phyloP scores from a whole-genome alignment of 176 grass and related monocot genomes.

The Lolium multiflorum region DNA sequence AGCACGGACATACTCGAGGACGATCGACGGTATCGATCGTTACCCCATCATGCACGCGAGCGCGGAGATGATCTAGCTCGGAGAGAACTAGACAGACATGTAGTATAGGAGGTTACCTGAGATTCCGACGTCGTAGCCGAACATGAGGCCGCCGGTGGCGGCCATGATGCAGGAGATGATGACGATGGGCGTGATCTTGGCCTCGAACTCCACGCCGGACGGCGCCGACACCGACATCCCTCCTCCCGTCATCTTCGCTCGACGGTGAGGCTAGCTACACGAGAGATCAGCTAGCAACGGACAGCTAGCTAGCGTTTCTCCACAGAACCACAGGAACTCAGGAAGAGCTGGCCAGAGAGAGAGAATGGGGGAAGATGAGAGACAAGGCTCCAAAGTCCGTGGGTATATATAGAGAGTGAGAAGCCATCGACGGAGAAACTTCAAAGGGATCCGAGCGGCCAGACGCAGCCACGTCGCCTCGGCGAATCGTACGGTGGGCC shows the following conservation, averaged over 20 bases:
- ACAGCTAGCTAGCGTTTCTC: neutral
- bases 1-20: no score
- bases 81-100: neutral
- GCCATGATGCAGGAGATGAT: slow-evolving; percentile 96
- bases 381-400: neutral
- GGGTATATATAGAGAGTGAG: slow-evolving; percentile 30
- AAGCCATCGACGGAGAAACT: slow-evolving; percentile 33
- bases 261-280: neutral
- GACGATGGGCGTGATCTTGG: slow-evolving; percentile 92
- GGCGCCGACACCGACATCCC: slow-evolving; percentile 76
- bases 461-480: slow-evolving; percentile 28
- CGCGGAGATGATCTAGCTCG: neutral
- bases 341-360: neutral
- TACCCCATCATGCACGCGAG: no score
- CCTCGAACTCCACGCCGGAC: slow-evolving; percentile 72
- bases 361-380: neutral
- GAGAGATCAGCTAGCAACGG: neutral
- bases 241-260: slow-evolving; percentile 69
- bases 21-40: no score
- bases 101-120: slow-evolving; percentile 53
- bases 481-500: neutral
- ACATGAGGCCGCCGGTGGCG: slow-evolving; percentile 91
- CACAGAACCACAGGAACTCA: neutral
- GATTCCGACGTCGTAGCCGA: slow-evolving; percentile 92
- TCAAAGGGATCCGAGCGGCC: slow-evolving; percentile 30